Evolutionary conservation across 805 yeast species (phyloP).

Genomic region (Yarrowia porcina): DNA sequence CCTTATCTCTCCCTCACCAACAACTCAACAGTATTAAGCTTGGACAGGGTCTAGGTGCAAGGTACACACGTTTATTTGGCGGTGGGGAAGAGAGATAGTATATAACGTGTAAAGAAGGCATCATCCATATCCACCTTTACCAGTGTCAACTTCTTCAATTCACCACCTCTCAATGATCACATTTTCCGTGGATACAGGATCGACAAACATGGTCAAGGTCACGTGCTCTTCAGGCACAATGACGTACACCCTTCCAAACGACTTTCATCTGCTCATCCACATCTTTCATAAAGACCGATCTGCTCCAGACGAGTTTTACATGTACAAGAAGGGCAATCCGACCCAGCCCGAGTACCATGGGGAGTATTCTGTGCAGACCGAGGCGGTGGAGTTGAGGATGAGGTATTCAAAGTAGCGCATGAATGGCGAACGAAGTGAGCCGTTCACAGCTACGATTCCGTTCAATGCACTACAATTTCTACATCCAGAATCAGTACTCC

Average conservation of each 20-base stretch:
- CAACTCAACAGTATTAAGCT: not conserved
- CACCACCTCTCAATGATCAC: not conserved
- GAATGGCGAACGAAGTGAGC: not conserved
- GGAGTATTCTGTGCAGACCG: not conserved
- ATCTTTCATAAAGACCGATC: not conserved
- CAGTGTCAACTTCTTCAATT: too few species aligned
- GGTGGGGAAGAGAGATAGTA: not conserved
- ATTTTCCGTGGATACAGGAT: not conserved
- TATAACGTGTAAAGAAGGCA: too few species aligned
- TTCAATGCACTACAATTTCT: too few species aligned
- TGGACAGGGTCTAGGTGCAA: not conserved
- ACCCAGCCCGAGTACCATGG: not conserved
- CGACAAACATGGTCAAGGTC: not conserved
- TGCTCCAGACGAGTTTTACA: not conserved
- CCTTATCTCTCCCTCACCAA: too few species aligned
- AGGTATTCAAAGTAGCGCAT: not conserved
- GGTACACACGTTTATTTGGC: not conserved
- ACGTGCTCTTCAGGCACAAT: not conserved
- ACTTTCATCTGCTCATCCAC: conserved; percentile 4
- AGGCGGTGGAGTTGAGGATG: not conserved
- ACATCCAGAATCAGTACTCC: too few species aligned
- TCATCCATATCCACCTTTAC: too few species aligned
- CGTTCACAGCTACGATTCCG: not conserved
- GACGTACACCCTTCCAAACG: not conserved
- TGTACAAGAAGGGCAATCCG: conserved; percentile 4